Percentiles rank a stretch among this genome's conserved stretches.
These are phyloP conservation scores for Leptographium lundbergii DNA, from an alignment of 2,329 filamentous ascomycete genomes.

Conservation along the genomic window DNA sequence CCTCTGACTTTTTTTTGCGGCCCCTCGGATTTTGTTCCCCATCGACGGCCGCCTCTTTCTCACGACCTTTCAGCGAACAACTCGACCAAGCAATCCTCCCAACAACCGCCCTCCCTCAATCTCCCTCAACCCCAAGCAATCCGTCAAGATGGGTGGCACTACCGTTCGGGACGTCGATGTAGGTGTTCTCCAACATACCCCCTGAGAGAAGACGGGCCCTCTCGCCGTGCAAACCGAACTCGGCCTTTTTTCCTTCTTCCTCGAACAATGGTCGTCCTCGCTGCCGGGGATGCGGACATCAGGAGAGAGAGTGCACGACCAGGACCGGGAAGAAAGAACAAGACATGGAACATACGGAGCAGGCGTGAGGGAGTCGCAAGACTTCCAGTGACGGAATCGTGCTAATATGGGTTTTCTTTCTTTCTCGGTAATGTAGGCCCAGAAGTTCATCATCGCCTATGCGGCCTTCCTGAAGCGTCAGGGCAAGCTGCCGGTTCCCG, in stretches of 20 bases:
- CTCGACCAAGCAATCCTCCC: not conserved
- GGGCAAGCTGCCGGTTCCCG: slow-evolving; percentile 83
- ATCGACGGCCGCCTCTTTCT: not conserved
- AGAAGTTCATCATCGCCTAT: slow-evolving; percentile 78
- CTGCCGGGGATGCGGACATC: not conserved
- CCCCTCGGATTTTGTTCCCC: not conserved
- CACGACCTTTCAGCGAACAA: slow-evolving; percentile 5
- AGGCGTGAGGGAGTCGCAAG: slow-evolving; percentile 60
- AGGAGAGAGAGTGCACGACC: slow-evolving; percentile 5
- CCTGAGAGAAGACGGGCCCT: slow-evolving; percentile 4
- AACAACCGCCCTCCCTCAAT: not conserved
- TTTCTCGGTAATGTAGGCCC: slow-evolving; percentile 46
- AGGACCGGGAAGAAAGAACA: slow-evolving; percentile 1
- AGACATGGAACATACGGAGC: slow-evolving; percentile 33
- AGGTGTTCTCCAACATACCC: slow-evolving; percentile 29
- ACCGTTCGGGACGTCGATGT: slow-evolving; percentile 79
- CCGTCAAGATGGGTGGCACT: slow-evolving; percentile 59
- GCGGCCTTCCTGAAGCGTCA: slow-evolving; percentile 86
- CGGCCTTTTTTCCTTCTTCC: not conserved
- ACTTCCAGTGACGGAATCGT: slow-evolving; percentile 60
- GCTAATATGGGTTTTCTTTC: slow-evolving; percentile 39
- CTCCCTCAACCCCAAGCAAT: slow-evolving; percentile 8
- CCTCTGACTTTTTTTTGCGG: not conserved
- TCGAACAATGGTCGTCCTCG: not conserved
- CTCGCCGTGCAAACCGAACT: slow-evolving; percentile 4